phyloP scores from a whole-genome alignment of 2,329 filamentous ascomycete genomes.

The Harringtonia lauricola region DNA sequence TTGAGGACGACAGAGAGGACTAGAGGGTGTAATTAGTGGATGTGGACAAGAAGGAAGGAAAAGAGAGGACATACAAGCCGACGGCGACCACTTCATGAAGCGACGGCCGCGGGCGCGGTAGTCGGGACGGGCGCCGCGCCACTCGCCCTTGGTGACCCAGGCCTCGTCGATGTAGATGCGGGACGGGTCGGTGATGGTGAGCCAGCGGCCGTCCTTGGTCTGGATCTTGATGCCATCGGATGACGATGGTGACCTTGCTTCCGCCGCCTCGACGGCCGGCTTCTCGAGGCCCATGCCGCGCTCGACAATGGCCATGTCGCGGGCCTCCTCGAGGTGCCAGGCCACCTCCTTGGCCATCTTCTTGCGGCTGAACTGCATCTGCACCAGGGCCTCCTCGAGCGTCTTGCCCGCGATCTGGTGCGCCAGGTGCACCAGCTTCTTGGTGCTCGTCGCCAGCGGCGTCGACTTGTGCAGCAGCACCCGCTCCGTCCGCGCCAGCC shows the following conservation, averaged over 20 bases:
- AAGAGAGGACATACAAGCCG: constrained; percentile 51
- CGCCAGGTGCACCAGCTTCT: constrained; percentile 82
- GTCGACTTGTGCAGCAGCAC: constrained; percentile 49
- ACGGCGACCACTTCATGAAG: constrained; percentile 48
- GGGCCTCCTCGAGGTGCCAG: constrained; percentile 69
- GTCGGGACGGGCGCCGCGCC: constrained; percentile 45
- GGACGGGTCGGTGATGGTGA: constrained; percentile 63
- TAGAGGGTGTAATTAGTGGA: constrained; percentile 19
- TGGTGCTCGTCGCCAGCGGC: constrained; percentile 71
- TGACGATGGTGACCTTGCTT: no score
- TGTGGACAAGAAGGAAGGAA: background rate
- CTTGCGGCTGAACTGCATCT: constrained; percentile 96
- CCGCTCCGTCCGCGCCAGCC: constrained; percentile 54
- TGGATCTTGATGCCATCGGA: constrained; percentile 53
- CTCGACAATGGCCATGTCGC: constrained; percentile 67
- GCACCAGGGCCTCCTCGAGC: constrained; percentile 84
- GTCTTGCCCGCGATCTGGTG: constrained; percentile 87
- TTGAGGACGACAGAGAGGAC: constrained; percentile 75
- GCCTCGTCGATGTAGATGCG: constrained; percentile 84
- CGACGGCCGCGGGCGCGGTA: constrained; percentile 65
- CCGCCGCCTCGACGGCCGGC: no score
- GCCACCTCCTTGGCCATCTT: constrained; percentile 73
- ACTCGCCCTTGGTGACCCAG: constrained; percentile 70
- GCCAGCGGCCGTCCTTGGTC: constrained; percentile 63
- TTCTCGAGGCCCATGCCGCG: constrained; percentile 84